phyloP scores from a whole-genome alignment of 768 basidiomycete species.

The Leccinum barrowsii region DNA sequence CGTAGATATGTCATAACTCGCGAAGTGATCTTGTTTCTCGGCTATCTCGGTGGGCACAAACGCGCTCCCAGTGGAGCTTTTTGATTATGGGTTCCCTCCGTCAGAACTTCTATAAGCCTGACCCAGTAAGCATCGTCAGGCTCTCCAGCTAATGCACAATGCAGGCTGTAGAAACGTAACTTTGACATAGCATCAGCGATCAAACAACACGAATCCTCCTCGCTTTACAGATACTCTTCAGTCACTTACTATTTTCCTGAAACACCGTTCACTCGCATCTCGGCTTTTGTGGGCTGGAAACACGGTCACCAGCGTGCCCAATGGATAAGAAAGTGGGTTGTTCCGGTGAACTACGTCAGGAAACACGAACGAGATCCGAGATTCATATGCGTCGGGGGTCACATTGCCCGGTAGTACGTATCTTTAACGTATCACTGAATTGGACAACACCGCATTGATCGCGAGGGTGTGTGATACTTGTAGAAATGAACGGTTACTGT shows the following conservation, averaged over 20 bases:
- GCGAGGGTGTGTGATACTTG: neutral
- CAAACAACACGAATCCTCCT: neutral
- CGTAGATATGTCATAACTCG: conserved; percentile 51
- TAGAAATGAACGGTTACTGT: neutral
- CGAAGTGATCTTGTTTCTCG: neutral
- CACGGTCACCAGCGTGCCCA: neutral
- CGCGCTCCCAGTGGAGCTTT: no score
- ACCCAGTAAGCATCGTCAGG: neutral
- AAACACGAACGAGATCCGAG: neutral
- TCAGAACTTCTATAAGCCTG: neutral
- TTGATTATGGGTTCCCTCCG: conserved; percentile 19
- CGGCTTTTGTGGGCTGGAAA: neutral
- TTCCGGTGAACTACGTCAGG: neutral
- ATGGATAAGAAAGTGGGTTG: neutral
- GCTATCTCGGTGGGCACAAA: neutral
- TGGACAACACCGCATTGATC: neutral
- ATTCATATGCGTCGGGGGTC: neutral
- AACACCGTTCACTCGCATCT: neutral
- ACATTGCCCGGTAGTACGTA: neutral
- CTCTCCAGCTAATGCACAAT: neutral
- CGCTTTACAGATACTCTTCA: neutral
- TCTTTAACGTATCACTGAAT: neutral
- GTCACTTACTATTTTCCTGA: neutral
- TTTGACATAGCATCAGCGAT: neutral
- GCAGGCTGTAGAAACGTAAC: neutral